These are phyloP conservation scores for Lindgomyces ingoldianus DNA, from an alignment of 495 filamentous ascomycete genomes.

Conservation along the genomic window DNA sequence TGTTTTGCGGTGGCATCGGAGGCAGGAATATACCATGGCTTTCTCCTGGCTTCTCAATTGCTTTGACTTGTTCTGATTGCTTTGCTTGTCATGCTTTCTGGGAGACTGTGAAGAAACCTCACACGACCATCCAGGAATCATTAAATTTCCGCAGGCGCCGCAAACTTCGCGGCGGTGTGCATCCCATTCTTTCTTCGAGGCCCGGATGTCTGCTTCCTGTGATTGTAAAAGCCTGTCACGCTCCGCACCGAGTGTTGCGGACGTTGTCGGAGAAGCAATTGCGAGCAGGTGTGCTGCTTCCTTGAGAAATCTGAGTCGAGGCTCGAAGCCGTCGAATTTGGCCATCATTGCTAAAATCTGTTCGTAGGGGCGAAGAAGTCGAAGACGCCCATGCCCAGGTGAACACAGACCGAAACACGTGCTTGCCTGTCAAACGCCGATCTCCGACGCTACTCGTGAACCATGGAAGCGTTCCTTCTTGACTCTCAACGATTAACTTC, in stretches of 20 bases:
- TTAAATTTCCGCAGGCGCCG: constrained; percentile 54
- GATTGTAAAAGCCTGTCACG: constrained; percentile 49
- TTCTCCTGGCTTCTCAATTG: constrained; percentile 44
- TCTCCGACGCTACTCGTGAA: constrained; percentile 11
- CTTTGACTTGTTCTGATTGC: constrained; percentile 28
- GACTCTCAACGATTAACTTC: background rate
- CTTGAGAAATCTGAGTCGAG: constrained; percentile 46
- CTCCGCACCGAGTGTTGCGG: constrained; percentile 51
- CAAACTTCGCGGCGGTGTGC: constrained; percentile 50
- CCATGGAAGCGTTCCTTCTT: background rate
- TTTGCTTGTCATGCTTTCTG: background rate
- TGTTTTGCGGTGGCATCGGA: constrained; percentile 33
- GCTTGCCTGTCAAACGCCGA: constrained; percentile 21
- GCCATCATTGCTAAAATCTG: background rate
- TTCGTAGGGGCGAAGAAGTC: background rate
- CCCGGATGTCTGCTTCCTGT: constrained; percentile 43
- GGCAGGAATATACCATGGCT: constrained; percentile 32
- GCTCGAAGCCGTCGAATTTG: background rate
- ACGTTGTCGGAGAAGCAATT: constrained; percentile 50
- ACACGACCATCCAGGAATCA: constrained; percentile 51
- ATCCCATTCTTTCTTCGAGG: constrained; percentile 42
- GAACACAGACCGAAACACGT: too few relatives aligned
- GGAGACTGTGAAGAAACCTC: constrained; percentile 13
- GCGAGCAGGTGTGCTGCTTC: constrained; percentile 50
- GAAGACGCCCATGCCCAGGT: background rate